Percentiles rank a stretch among this genome's conserved stretches.
Evolutionary conservation across 2,329 filamentous ascomycete species (phyloP).

Genomic region (Colletotrichum eleusines): DNA sequence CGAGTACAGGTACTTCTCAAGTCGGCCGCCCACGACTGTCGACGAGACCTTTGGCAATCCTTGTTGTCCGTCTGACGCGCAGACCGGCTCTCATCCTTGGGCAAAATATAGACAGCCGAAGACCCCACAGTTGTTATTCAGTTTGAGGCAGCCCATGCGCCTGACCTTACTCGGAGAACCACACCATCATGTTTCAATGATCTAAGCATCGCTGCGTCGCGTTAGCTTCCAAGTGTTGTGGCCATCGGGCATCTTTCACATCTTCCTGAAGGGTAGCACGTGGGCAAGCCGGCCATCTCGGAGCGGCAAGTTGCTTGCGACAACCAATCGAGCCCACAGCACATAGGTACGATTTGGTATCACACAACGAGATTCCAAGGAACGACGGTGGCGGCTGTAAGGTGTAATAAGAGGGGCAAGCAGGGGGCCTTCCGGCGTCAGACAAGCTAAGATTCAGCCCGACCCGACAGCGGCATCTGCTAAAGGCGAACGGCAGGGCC

Average conservation of each 20-base stretch:
- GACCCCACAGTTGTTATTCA: constrained; percentile 26
- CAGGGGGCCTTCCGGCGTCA: not conserved
- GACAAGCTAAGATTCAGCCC: constrained; percentile 2
- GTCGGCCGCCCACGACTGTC: not conserved
- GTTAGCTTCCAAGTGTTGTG: not conserved
- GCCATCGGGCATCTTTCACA: not conserved
- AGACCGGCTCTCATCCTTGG: not conserved
- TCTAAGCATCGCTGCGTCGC: not conserved
- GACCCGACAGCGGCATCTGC: constrained; percentile 26
- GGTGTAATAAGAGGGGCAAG: constrained; percentile 12
- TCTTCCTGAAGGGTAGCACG: constrained; percentile 13
- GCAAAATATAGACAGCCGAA: not conserved
- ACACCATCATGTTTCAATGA: constrained; percentile 15
- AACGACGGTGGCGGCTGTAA: constrained; percentile 4
- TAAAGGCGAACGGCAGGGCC: constrained; percentile 21
- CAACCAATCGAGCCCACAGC: not conserved
- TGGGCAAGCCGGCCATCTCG: not conserved
- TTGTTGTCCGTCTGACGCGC: constrained; percentile 4
- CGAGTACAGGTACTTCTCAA: not conserved
- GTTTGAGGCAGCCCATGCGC: not conserved
- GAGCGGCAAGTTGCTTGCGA: not conserved
- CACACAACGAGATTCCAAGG: constrained; percentile 1
- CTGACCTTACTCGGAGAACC: constrained; percentile 20
- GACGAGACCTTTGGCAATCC: constrained; percentile 15
- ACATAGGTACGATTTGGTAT: not conserved